Conservation (phyloP, 2,329 filamentous ascomycete genomes). For the Penicillium sp. region DNA sequence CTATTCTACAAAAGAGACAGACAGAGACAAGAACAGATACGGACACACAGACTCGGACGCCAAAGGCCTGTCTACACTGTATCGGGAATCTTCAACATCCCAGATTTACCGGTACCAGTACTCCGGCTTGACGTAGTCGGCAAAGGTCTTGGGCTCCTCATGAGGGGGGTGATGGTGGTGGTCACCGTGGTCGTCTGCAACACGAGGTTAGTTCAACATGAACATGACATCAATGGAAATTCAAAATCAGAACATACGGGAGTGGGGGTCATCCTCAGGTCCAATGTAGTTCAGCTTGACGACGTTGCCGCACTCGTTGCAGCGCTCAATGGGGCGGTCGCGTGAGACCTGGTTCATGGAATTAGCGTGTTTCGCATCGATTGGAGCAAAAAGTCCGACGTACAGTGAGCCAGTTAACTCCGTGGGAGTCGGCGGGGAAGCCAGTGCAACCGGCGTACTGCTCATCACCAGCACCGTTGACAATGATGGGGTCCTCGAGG, state of each 20-base stretch:
- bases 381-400: constrained; percentile 28
- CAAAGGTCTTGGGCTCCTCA: constrained; percentile 91
- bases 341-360: constrained; percentile 62
- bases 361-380: not conserved
- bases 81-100: constrained; percentile 13
- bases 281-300: constrained; percentile 98
- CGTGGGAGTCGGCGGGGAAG: constrained; percentile 85
- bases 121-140: constrained; percentile 90
- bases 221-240: not conserved
- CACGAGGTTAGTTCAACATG: constrained; percentile 5
- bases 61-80: constrained; percentile 18
- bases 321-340: constrained; percentile 87
- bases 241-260: constrained; percentile 41
- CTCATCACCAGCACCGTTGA: constrained; percentile 90
- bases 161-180: constrained; percentile 48
- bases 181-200: constrained; percentile 41
- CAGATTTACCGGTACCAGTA: constrained; percentile 66
- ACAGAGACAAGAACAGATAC: constrained; percentile 21
- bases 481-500: constrained; percentile 79
- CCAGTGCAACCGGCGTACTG: constrained; percentile 97
- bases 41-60: constrained; percentile 16
- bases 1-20: constrained; percentile 28
- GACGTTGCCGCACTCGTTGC: constrained; percentile 91
- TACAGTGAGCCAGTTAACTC: constrained; percentile 86
- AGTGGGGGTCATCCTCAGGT: constrained; percentile 66